Evolutionary conservation across 805 yeast genomes (phyloP).

Genomic region (Metschnikowia bowlesiae): DNA sequence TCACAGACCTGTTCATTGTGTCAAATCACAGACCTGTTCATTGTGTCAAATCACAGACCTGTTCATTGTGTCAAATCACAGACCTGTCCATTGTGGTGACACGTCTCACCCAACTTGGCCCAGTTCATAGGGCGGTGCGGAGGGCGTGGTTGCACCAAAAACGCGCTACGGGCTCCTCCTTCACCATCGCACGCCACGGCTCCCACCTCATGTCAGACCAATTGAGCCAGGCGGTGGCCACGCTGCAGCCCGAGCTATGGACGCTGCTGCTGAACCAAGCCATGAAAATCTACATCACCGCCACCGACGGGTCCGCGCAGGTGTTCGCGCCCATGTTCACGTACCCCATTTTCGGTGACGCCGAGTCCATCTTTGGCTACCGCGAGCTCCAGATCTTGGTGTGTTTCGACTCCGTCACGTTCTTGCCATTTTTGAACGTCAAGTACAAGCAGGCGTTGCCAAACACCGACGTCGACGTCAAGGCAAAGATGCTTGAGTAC

Average conservation of each 20-base stretch:
- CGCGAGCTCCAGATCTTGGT: slow-evolving; percentile 60
- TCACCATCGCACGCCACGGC: too few species aligned
- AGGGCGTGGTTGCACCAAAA: too few species aligned
- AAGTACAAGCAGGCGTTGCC: slow-evolving; percentile 50
- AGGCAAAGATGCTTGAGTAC: slow-evolving; percentile 47
- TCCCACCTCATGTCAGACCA: background rate
- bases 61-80: too few species aligned
- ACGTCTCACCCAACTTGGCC: too few species aligned
- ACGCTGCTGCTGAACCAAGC: slow-evolving; percentile 69
- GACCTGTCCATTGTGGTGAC: too few species aligned
- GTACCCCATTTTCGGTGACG: slow-evolving; percentile 89
- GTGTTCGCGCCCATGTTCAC: slow-evolving; percentile 75
- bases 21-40: too few species aligned
- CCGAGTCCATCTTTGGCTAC: slow-evolving; percentile 85
- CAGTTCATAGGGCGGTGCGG: too few species aligned
- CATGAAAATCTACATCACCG: slow-evolving; percentile 52
- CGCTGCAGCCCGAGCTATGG: slow-evolving; percentile 67
- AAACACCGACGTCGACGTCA: slow-evolving; percentile 58
- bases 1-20: too few species aligned
- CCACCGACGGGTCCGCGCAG: slow-evolving; percentile 51
- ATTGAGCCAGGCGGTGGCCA: slow-evolving; percentile 13
- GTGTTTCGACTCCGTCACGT: slow-evolving; percentile 68
- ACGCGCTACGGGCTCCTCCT: too few species aligned
- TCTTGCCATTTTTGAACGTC: slow-evolving; percentile 67
- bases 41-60: too few species aligned